A percentile compares a stretch with the other conserved stretches of the same genome.
These are phyloP conservation scores for Trapa incisa DNA, from an alignment of 345 rosid genomes.

Conservation along the genomic window DNA sequence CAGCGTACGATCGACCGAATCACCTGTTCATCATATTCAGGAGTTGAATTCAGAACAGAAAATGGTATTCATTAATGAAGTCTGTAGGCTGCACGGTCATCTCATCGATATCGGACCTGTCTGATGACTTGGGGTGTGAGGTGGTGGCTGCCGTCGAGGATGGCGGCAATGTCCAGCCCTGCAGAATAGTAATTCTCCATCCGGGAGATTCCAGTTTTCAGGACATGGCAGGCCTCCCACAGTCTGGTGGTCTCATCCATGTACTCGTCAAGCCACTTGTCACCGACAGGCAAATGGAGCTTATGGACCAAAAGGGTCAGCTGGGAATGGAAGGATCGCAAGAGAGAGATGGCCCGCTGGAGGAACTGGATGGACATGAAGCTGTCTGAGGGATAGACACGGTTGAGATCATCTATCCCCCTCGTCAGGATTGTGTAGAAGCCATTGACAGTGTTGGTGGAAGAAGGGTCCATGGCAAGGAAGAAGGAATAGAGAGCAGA, in stretches of 20 bases:
- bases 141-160: slow-evolving; percentile 52
- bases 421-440: slow-evolving; percentile 70
- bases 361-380: slow-evolving; percentile 82
- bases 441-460: slow-evolving; percentile 66
- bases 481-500: too few relatives aligned
- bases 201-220: slow-evolving; percentile 67
- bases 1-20: slow-evolving; percentile 58
- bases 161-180: slow-evolving; percentile 43
- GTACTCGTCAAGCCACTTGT: slow-evolving; percentile 96
- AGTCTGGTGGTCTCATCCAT: slow-evolving; percentile 96
- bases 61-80: slow-evolving; percentile 2
- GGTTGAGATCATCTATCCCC: slow-evolving; percentile 89
- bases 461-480: slow-evolving; percentile 38
- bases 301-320: slow-evolving; percentile 71
- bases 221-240: slow-evolving; percentile 87
- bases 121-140: slow-evolving; percentile 55
- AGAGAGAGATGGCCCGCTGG: slow-evolving; percentile 54
- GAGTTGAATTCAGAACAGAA: neutral
- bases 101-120: slow-evolving; percentile 26
- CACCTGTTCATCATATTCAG: slow-evolving; percentile 30
- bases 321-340: slow-evolving; percentile 78
- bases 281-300: slow-evolving; percentile 87
- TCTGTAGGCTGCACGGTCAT: too few relatives aligned
- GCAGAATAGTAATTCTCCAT: slow-evolving; percentile 68
- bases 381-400: slow-evolving; percentile 43